These are phyloP conservation scores for Globisporangium solare DNA, from an alignment of 352 stramenopile species.

Conservation along the genomic window DNA sequence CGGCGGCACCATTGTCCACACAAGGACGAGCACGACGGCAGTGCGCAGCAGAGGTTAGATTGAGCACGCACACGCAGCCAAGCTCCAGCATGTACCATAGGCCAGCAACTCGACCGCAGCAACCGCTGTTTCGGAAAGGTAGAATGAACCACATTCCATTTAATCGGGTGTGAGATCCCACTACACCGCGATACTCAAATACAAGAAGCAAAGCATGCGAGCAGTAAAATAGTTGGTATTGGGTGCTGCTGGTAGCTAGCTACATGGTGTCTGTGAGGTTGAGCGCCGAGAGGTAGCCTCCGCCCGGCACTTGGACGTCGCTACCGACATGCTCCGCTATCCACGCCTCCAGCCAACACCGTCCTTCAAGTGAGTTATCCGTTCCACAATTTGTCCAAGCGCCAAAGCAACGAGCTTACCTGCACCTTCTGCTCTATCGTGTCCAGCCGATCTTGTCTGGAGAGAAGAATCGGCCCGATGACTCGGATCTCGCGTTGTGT, in stretches of 20 bases:
- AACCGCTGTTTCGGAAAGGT: too few species aligned
- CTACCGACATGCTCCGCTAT: conserved; percentile 38
- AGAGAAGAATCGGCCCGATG: conserved; percentile 43
- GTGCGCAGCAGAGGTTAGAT: too few species aligned
- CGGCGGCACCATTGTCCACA: neutral
- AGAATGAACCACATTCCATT: too few species aligned
- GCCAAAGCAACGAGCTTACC: conserved; percentile 15
- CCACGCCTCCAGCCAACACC: conserved; percentile 23
- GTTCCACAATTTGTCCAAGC: neutral
- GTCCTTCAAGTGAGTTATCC: too few species aligned
- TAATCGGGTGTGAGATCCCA: too few species aligned
- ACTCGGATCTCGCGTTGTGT: conserved; percentile 21
- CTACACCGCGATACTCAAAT: too few species aligned
- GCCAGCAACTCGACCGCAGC: too few species aligned
- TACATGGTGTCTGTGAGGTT: conserved; percentile 43
- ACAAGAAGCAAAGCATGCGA: neutral
- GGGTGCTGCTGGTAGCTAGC: conserved; percentile 1
- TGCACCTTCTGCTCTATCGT: conserved; percentile 57
- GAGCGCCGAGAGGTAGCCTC: conserved; percentile 50
- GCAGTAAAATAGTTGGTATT: neutral
- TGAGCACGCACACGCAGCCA: too few species aligned
- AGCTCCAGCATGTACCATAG: too few species aligned
- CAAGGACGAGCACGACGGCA: too few species aligned
- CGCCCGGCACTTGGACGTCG: conserved; percentile 22
- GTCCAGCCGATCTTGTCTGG: conserved; percentile 43